phyloP scores from a whole-genome alignment of 345 rosid species.

The Psidium friedrichsthalianum region DNA sequence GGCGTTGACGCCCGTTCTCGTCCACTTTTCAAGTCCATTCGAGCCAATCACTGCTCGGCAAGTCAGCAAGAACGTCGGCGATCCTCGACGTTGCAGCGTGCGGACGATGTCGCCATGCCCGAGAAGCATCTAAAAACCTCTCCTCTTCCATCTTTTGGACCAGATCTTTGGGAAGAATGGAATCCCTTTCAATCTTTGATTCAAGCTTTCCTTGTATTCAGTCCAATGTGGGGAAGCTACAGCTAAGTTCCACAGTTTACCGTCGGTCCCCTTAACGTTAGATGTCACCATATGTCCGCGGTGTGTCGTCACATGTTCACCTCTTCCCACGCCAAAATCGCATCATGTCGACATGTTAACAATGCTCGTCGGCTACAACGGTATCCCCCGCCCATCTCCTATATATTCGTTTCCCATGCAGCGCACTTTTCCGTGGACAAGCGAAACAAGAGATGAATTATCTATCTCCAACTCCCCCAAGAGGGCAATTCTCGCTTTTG shows the following conservation, averaged over 20 bases:
- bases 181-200: background rate
- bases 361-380: background rate
- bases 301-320: background rate
- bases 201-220: background rate
- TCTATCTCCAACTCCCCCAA: background rate
- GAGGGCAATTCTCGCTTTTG: background rate
- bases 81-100: background rate
- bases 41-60: background rate
- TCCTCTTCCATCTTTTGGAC: background rate
- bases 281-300: background rate
- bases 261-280: background rate
- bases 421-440: background rate
- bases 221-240: background rate
- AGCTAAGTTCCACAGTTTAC: background rate
- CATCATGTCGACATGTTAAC: background rate
- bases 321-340: background rate
- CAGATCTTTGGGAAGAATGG: background rate
- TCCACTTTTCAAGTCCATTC: background rate
- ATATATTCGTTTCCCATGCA: background rate
- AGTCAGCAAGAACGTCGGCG: background rate
- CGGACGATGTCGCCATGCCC: background rate
- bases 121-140: background rate
- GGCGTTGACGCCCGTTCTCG: background rate
- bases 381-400: background rate
- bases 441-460: background rate